Base-by-base conservation (phyloP, 352 stramenopile genomes). In the Globisporangium emineosum region DNA sequence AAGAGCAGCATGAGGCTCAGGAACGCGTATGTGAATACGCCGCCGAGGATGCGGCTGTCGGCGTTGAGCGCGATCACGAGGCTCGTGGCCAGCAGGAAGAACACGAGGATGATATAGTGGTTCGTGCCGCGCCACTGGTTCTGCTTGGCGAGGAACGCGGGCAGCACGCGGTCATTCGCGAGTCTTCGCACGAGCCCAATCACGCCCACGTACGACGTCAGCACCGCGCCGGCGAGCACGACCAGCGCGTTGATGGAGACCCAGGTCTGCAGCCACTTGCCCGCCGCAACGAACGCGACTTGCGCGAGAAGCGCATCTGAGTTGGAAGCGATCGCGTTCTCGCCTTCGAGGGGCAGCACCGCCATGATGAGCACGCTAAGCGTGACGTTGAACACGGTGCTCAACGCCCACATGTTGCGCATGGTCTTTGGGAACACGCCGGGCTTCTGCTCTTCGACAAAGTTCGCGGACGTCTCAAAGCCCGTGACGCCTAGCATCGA, bases 401-500 rank as follows among this genome's bases (percentile, higher is more conserved):
- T 89, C n/a, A 86, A 69, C 5, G 65, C 68, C 88, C 88, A 96
- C 60, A 66, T 66, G 52, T 66, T 66, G 60, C 60, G 60, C 50
- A 66, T 51, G 23, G 60, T 66, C 33, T 66, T 66, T 40, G 33
- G 60, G 10, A 66, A 59, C 32, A 66, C 50, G 13, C 60, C 60
- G 0, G 59, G 73, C 10, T 69, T 67, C 53, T 96, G 88, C 60
- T 94, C 86, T 68, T 97, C 88, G 0, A 97, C 86, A 69, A 93
- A 96, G 54, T 96, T 87, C 9, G 85, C 81, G 21, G 79, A 91
- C 1, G 75, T 92, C 73, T 97, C 90, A 56, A 97, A 97, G n/a
- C 89, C 89, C 5, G 79, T 92, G 56, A 97, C 89, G 63, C 89
- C 90, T 2, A 97, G 73, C 80, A 97, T 91, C 0, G 89, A 83